Conservation (phyloP, 1,284 basidiomycete species). For the Fistulina hepatica region DNA sequence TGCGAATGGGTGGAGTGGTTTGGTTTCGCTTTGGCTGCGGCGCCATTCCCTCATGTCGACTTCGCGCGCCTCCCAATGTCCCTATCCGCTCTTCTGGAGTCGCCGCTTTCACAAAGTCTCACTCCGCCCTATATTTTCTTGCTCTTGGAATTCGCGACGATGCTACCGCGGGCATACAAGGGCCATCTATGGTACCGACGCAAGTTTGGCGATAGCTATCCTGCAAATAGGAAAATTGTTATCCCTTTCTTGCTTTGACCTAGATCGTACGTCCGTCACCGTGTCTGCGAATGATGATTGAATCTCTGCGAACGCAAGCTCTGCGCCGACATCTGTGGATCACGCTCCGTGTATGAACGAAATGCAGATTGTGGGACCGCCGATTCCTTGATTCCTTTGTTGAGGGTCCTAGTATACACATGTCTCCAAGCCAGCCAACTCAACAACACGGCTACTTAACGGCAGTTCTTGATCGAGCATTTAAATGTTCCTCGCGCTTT, state of each 20-base stretch:
- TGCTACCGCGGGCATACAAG: slow-evolving; percentile 17
- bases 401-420: no score
- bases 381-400: no score
- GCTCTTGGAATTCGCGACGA: slow-evolving; percentile 14
- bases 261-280: no score
- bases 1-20: slow-evolving; percentile 88
- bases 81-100: slow-evolving; percentile 19
- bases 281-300: no score
- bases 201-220: slow-evolving; percentile 17
- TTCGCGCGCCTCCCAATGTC: slow-evolving; percentile 10
- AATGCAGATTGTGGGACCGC: no score
- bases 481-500: no score
- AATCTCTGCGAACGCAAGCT: no score
- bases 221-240: slow-evolving; percentile 16
- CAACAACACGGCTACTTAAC: no score
- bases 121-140: slow-evolving; percentile 62
- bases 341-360: no score
- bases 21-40: slow-evolving; percentile 63
- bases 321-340: no score
- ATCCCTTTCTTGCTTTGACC: slow-evolving; percentile 11
- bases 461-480: no score
- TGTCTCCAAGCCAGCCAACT: no score
- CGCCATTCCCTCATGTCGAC: slow-evolving; percentile 26
- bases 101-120: slow-evolving; percentile 29
- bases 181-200: slow-evolving; percentile 17